Evolutionary conservation across 768 basidiomycete species (phyloP), one percentile per base, ranked within the genome.

Genomic region (Podaxis pistillaris): DNA sequence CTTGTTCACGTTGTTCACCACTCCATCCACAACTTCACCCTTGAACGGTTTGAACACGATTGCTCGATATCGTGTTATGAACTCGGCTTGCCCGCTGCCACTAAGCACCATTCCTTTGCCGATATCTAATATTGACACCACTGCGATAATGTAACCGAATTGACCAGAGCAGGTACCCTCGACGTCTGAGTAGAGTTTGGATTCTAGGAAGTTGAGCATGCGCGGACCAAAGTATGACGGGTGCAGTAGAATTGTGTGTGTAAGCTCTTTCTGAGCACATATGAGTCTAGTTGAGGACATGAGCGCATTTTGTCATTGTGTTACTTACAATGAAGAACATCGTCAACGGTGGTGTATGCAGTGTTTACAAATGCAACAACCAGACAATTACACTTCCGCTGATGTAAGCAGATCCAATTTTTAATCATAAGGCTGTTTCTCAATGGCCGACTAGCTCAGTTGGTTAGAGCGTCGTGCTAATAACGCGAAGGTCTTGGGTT

Each of bases 21-120:
- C 89, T 0, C 94, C 96, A 73, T 99, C 97, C 17, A 99, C 92
- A 3, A 98, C 96, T 73, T 99, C 96, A 9, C 95, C 96, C 75
- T 98, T 97, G 84, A 98, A 98, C n/a, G 97, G 97, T 75, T 98
- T 96, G 85, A 97, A 98, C 19, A 99, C 96, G 66, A 99, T 94
- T 5, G 97, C 97, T 28, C 91, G 88, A 76, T 98, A 99, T 59
- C 90, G 82, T 22, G 94, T 94, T 66, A 93, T 84, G 74, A 99
- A 99, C 77, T 98, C 94, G 4, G 97, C 97, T 76, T 96, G 94
- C 1, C 95, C 96, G 37, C 89, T 94, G 7, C 94, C 93, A 60
- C 90, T 86, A 51, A 96, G 78, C 13, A 98, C 91, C 84, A 94
- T 92, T 8, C 95, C 96, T 75, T 93, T 90, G 37, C 94, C 94